These are phyloP conservation scores for Carex kokanica DNA, from an alignment of 176 grass and related monocot species.

Conservation along the genomic window DNA sequence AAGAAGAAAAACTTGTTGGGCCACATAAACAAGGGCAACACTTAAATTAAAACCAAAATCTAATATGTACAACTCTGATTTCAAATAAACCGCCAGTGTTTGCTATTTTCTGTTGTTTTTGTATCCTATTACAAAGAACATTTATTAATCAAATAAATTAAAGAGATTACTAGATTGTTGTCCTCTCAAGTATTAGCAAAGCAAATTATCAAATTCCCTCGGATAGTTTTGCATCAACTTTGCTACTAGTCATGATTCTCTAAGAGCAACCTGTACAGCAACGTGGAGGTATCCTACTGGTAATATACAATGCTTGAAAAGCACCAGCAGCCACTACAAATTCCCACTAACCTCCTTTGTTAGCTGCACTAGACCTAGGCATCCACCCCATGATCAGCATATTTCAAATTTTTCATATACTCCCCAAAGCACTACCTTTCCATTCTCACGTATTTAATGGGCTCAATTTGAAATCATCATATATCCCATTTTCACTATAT, in stretches of 20 bases:
- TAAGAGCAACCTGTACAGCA: no score
- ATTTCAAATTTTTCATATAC: not conserved
- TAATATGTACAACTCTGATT: no score
- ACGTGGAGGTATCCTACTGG: no score
- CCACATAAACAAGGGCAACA: not conserved
- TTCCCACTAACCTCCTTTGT: conserved; percentile 13
- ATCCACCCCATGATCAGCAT: conserved; percentile 5
- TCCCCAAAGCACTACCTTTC: not conserved
- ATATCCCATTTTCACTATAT: not conserved
- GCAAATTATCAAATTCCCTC: no score
- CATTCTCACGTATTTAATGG: not conserved
- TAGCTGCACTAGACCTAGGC: not conserved
- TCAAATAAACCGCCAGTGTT: no score
- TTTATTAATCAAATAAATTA: no score
- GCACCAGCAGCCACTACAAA: conserved; percentile 3
- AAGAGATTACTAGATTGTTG: no score
- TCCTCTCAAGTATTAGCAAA: no score
- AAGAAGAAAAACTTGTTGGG: not conserved
- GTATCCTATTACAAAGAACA: no score
- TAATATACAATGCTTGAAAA: conserved; percentile 7
- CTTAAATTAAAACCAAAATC: not conserved
- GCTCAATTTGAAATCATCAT: not conserved
- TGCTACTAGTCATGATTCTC: no score
- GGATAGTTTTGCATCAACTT: no score
- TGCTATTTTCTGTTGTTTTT: no score